Conservation (phyloP, 768 basidiomycete species). For the Amanita pallidorosea region DNA sequence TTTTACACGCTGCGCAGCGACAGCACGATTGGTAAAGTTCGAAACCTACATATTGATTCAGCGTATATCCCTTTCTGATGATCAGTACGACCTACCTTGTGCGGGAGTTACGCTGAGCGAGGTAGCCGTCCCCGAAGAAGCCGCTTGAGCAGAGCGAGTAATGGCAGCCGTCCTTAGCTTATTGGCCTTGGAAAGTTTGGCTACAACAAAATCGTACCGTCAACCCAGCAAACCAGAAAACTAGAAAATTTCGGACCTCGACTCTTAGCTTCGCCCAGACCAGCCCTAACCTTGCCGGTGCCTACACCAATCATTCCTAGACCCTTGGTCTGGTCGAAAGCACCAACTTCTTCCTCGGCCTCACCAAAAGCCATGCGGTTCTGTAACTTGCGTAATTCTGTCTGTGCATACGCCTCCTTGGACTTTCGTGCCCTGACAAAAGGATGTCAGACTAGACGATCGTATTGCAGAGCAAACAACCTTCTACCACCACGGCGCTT, state of each 20-base stretch:
- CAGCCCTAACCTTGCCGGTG: slow-evolving; percentile 85
- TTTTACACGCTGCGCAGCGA: slow-evolving; percentile 77
- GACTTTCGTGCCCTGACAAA: slow-evolving; percentile 77
- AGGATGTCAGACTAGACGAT: not conserved
- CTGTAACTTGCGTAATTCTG: slow-evolving; percentile 92
- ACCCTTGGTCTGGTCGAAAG: slow-evolving; percentile 96
- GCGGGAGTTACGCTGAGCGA: slow-evolving; percentile 92
- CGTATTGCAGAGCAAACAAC: slow-evolving; percentile 24
- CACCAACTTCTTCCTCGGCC: slow-evolving; percentile 91
- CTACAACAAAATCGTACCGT: slow-evolving; percentile 26
- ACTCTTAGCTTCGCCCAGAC: slow-evolving; percentile 80
- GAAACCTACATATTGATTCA: slow-evolving; percentile 44
- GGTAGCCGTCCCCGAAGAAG: slow-evolving; percentile 77
- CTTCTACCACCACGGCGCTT: slow-evolving; percentile 94
- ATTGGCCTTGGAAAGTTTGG: slow-evolving; percentile 93
- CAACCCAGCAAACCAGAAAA: not conserved
- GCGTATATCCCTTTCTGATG: not conserved
- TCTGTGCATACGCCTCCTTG: slow-evolving; percentile 97
- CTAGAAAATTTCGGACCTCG: slow-evolving; percentile 47
- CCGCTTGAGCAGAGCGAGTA: slow-evolving; percentile 57
- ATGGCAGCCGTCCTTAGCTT: slow-evolving; percentile 83
- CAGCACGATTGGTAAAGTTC: slow-evolving; percentile 91
- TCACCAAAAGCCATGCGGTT: slow-evolving; percentile 96
- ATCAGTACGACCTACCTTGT: slow-evolving; percentile 49
- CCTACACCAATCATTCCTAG: slow-evolving; percentile 91